Evolutionary conservation across 345 rosid genomes (phyloP), one percentile per base, ranked within the genome.

Genomic region (Hypericum perforatum): DNA sequence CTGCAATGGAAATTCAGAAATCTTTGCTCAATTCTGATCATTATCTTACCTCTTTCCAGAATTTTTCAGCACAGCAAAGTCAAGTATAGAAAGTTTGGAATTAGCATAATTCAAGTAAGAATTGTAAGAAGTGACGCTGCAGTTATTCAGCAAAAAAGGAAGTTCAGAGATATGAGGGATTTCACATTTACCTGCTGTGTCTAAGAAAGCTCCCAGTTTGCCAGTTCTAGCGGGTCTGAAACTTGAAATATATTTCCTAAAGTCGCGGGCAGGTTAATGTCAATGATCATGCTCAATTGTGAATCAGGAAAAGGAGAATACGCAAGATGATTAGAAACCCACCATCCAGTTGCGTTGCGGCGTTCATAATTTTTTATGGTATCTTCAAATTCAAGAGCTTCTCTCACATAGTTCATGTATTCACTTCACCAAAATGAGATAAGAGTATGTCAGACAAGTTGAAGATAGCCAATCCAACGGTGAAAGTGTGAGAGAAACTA

Each of bases 351-450:
- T 50, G 88, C 71, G 69, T 64, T 75, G 67, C 95, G 70, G 3
- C 88, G 82, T 50, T 86, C 97, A 64, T 76, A 78, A 66, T 86
- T 94, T 73, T 77, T 94, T 76, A 94, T 74, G 43, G 86, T 80
- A 67, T 94, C 99, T 78, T 94, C 97, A 63, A 94, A 78, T 67
- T 84, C 84, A 58, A 94, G 84, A 3, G 97, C 99, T 69, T 94
- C 82, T 41, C 70, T 58, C 51, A 94, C 86, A 63, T 63, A 89
- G 7, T 79, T 80, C 81, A 86, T 79, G 67, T 89, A 94, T 76
- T 89, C 92, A 57, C 96, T 89, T 77, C 32, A 22, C 32, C 75
- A 70, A 63, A 60, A 60, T 40, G 39, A 41, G 32, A 22, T 22
- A 50, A 54, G n/a, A 38, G 22, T 29, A 36, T 14, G 41, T 47